Evolutionary conservation across 2,329 filamentous ascomycete genomes (phyloP), one percentile per base, ranked within the genome.

Genomic region (Pseudopyrenochaeta lycopersici): DNA sequence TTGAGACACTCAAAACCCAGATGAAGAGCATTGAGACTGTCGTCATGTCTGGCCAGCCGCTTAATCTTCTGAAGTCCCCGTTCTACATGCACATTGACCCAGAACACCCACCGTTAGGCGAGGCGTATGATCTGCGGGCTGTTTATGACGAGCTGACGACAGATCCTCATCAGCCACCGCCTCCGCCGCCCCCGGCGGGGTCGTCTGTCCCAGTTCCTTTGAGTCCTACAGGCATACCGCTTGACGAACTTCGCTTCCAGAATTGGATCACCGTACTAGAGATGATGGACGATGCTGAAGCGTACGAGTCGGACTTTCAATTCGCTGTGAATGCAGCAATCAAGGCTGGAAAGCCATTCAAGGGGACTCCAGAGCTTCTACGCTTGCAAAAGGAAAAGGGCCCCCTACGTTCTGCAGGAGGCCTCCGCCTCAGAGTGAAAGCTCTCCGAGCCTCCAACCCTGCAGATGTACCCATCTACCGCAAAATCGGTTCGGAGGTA

Each of bases 211-310:
- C 56, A 14, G 27, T 46, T 15, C 52, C 57, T 9, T 38, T 68
- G n/a, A 73, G 68, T 33, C 36, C 71, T 2, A 78, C 77, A 1
- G 77, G 77, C 12, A 73, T 81, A 27, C 71, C 78, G 0, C 63
- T 82, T 12, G 76, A 76, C 33, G 72, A 78, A 18, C 67, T 83
- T 12, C 77, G 82, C 32, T 84, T 80, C 64, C 73, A 77, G 53
- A 82, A 82, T 52, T 84, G 82, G 82, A 71, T 76, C 42, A 69
- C 68, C 7, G 71, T 84, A 41, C 79, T 81, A 46, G 75, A 80
- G 44, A 68, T 84, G 46, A 73, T 84, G 54, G 66, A 63, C 18
- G 63, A 75, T 14, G 77, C 77, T 9, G 68, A 76, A 46, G 42
- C 46, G 7, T 56, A 57, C 44, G 58, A 73, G 20, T 38, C 42